Conservation (phyloP, 495 filamentous ascomycete genomes). For the Talaromyces ruber region DNA sequence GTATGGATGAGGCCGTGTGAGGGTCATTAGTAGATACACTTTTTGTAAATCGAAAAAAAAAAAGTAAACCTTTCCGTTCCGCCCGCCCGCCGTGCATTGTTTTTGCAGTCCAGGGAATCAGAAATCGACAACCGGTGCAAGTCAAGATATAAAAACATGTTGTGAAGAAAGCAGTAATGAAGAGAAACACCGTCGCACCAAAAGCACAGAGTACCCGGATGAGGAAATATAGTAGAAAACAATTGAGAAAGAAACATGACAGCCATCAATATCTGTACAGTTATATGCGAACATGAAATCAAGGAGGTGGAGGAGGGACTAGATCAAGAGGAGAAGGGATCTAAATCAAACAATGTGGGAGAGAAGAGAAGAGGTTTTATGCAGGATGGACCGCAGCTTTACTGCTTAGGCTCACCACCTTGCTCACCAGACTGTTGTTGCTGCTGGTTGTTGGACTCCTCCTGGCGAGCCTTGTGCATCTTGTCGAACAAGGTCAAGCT, state of each 20-base stretch:
- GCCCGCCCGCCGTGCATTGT: neutral
- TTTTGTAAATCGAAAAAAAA: neutral
- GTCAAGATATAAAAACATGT: slow-evolving; percentile 5
- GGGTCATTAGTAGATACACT: slow-evolving; percentile 4
- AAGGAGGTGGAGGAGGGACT: slow-evolving; percentile 17
- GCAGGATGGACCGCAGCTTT: slow-evolving; percentile 21
- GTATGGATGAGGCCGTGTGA: neutral
- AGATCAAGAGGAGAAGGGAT: slow-evolving; percentile 8
- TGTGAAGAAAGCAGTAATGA: slow-evolving; percentile 1
- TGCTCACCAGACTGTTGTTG: slow-evolving; percentile 27
- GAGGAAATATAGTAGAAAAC: slow-evolving; percentile 1
- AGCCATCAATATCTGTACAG: slow-evolving; percentile 7
- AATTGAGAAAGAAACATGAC: slow-evolving; percentile 5
- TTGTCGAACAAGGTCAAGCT: slow-evolving; percentile 97
- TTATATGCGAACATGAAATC: slow-evolving; percentile 9
- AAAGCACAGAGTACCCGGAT: neutral
- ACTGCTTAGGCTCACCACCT: slow-evolving; percentile 72
- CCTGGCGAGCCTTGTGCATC: slow-evolving; percentile 92
- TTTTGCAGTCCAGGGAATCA: slow-evolving; percentile 1
- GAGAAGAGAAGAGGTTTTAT: slow-evolving; percentile 14
- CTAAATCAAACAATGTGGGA: slow-evolving; percentile 11
- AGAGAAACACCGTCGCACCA: slow-evolving; percentile 7
- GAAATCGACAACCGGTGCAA: slow-evolving; percentile 3
- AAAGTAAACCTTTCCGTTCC: neutral
- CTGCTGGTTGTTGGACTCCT: slow-evolving; percentile 48